Base-by-base conservation (phyloP, 306 rosid species). In the Malus sylvestris region DNA sequence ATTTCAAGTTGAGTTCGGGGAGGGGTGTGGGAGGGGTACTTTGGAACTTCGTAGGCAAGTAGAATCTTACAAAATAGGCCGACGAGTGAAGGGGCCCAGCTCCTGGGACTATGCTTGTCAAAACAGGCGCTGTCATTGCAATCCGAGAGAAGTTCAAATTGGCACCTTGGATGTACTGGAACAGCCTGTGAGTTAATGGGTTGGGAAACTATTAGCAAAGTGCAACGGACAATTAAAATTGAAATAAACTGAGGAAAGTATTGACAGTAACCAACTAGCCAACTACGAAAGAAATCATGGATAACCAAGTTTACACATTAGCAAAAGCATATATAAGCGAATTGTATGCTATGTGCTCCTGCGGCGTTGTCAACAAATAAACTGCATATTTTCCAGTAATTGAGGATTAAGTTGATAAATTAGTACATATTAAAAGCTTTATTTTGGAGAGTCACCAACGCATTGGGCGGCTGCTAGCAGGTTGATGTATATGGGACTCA, bases 81-180 rank as follows among this genome's bases (percentile, higher is more conserved):
- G 92, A 89, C 8, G 96, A 88, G 73, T 80, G 87, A 53, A 89
- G 84, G 3, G 96, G 93, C 16, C 94, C 96, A 0, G 91, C 88
- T 30, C 81, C 89, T 0, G 89, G 91, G 44, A 89, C 91, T 70
- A 83, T 83, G 83, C 85, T 86, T n/a, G 96, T 90, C 72, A 94
- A 67, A 16, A 90, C 80, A 0, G 95, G 97, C 62, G 83, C 53
- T 7, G 97, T 91, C 91, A 91, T 84, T 27, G 91, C 83, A 23
- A 94, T 84, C 61, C 93, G 79, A 14, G 98, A 90, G 87, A 74
- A 94, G 73, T 91, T 94, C 63, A 91, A 87, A 80, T 94, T 91
- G 66, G 97, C 97, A 11, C 97, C 97, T 87, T 89, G 81, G 25
- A 76, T 89, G 79, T 81, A 94, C 86, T 94, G 95, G 87, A 91